phyloP scores from a whole-genome alignment of 192 early-diverging fungal species.

The Allomyces macrogynus region DNA sequence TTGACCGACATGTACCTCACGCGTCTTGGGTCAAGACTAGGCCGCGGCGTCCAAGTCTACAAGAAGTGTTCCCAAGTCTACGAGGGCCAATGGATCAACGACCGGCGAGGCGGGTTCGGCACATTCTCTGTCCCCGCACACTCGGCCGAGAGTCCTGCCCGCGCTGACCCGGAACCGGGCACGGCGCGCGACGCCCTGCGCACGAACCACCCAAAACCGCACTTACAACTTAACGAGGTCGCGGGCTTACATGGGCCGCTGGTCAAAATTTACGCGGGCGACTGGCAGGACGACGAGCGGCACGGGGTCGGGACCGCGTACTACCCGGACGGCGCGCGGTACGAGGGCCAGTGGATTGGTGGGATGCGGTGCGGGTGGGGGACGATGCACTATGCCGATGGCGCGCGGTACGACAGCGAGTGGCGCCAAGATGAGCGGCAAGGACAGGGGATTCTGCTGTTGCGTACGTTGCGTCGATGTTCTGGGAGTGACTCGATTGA shows the following conservation, averaged over 20 bases:
- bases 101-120: slow-evolving; percentile 27
- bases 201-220: no score
- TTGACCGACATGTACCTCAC: no score
- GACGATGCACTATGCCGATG: slow-evolving; percentile 23
- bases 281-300: slow-evolving; percentile 24
- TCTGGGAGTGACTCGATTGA: no score
- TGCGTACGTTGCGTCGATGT: slow-evolving; percentile 9
- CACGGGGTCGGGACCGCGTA: slow-evolving; percentile 31
- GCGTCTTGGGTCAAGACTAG: slow-evolving; percentile 7
- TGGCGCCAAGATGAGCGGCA: slow-evolving; percentile 34
- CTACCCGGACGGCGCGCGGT: slow-evolving; percentile 26
- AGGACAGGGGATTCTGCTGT: slow-evolving; percentile 31
- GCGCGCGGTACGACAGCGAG: slow-evolving; percentile 33
- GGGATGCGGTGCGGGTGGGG: slow-evolving; percentile 38
- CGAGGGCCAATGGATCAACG: slow-evolving; percentile 32
- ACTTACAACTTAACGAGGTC: no score
- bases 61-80: slow-evolving; percentile 21
- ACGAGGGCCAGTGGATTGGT: slow-evolving; percentile 29
- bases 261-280: slow-evolving; percentile 33
- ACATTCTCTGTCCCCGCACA: slow-evolving; percentile 25
- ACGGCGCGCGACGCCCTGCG: slow-evolving; percentile 1
- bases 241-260: slow-evolving; percentile 1
- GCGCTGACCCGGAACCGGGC: not conserved
- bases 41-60: slow-evolving; percentile 34
- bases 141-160: not conserved